Evolutionary conservation across 257 asterid species (phyloP).

Genomic region (Handroanthus guayacan): DNA sequence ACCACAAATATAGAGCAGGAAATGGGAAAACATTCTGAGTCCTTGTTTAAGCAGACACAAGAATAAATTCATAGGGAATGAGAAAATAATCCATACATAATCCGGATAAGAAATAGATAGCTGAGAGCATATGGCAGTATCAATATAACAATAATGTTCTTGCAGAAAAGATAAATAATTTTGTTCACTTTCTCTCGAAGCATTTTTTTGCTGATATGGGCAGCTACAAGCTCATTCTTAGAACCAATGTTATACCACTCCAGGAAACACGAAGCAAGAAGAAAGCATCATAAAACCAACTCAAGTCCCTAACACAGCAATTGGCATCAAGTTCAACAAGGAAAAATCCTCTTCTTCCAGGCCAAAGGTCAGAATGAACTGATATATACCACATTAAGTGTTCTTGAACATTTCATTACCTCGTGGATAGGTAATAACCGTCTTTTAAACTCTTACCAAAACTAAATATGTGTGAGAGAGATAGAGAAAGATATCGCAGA

Average conservation of each 20-base stretch:
- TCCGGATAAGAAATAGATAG: not conserved
- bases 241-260: too few species aligned
- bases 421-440: not conserved
- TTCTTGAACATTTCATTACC: not conserved
- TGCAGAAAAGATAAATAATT: not conserved
- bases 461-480: not conserved
- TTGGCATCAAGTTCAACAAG: not conserved
- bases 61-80: not conserved
- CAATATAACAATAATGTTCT: conserved; percentile 4
- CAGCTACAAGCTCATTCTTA: not conserved
- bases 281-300: not conserved
- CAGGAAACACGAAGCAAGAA: not conserved
- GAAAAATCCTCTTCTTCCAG: conserved; percentile 16
- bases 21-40: not conserved
- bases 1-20: not conserved
- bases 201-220: not conserved
- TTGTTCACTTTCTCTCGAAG: not conserved
- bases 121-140: conserved; percentile 6
- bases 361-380: not conserved
- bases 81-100: not conserved
- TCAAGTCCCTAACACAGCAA: not conserved
- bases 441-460: not conserved
- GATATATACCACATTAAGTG: not conserved
- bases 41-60: not conserved
- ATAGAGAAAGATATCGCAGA: too few species aligned